Evolutionary conservation across 371 early-diverging fungal genomes (phyloP), one percentile per base, ranked within the genome.

Genomic region (Lichtheimia hyalospora): DNA sequence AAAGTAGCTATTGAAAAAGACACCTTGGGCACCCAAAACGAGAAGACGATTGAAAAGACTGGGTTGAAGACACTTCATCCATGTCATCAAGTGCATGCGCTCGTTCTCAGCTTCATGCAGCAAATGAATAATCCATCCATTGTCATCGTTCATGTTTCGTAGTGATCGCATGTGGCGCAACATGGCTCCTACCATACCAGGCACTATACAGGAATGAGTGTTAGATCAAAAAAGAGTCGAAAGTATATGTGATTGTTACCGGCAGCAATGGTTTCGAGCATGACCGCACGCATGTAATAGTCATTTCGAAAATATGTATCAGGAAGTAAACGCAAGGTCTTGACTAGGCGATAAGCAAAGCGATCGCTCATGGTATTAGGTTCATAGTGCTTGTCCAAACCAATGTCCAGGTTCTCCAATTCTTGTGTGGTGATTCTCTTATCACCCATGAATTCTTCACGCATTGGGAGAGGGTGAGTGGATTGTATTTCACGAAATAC

Each of bases 111-210:
- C 95, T 73, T 96, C 94, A 60, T 93, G 90, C 24, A 96, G 72
- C 54, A 95, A 66, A 57, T 92, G 92, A 2, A 79, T 77, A 67
- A 94, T 96, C 91, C 93, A 93, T 13, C 93, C 95, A 51, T 89
- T 84, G 70, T 96, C 96, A 64, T 92, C 90, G 16, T 81, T 70
- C 79, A 96, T 79, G 3, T 77, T 72, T n/a, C 97, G 84, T 15
- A 98, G 75, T 3, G 91, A 90, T 18, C 85, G 79, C 64, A 96
- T 82, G 67, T 97, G 98, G 3, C 96, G 80, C 18, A 91, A 70
- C 81, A 93, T 83, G 5, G 87, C 96, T 27, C 91, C 96, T 0
- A 95, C 95, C 92, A 96, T 92, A 15, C 95, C 94, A 12, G 97
- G 97, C 15, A 95, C 92, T 66, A 52, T 44, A 52, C 12, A 40